Base-by-base conservation (phyloP, 108 stramenopile species). In the Stephanodiscus minutulus region DNA sequence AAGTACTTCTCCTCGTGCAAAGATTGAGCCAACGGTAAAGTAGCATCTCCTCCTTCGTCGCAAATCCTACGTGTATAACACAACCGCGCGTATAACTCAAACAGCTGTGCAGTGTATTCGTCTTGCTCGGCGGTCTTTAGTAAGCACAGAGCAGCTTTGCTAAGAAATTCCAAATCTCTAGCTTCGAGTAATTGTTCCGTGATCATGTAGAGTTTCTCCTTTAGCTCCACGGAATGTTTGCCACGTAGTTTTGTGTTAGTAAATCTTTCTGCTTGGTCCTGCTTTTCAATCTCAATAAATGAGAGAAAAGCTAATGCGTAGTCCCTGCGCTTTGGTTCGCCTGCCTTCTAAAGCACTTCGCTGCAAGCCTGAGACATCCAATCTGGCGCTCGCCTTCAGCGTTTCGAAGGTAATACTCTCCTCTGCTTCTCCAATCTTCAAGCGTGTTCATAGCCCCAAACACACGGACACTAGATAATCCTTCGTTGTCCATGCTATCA, bases 301-400 rank as follows among this genome's bases (percentile, higher is more conserved):
- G 71, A 43, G 6, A 77, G 37, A 50, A 64, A 78, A n/a, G 82
- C 76, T 3, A 77, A 49, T 12, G 82, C 68, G 43, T 59, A 63
- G 18, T 74, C 66, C 22, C 47, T 37, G 47, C 71, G 65, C 31
- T 77, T 78, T 25, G 35, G 56, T 18, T 82, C 82, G 8, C 72
- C 77, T 62, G 76, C 64, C 27, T 78, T 82, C 24, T 82, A 49
- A 82, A 82, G 35, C 82, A 82, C 37, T 73, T 77, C 17, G 82
- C 82, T 27, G 82, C 82, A 46, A 82, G 72, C 12, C 82, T 18
- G 13, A 82, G 47, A 31, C 69, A 52, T 15, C 70, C 60, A 43
- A 33, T 65, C 33, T 54, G 41, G 13, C 73, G 15, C 15, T 82
- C 63, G 4, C 82, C 82, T 35, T 77, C 76, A 15, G 82, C 76